phyloP scores from a whole-genome alignment of 139 green algal species.

The Haematococcus sp. region DNA sequence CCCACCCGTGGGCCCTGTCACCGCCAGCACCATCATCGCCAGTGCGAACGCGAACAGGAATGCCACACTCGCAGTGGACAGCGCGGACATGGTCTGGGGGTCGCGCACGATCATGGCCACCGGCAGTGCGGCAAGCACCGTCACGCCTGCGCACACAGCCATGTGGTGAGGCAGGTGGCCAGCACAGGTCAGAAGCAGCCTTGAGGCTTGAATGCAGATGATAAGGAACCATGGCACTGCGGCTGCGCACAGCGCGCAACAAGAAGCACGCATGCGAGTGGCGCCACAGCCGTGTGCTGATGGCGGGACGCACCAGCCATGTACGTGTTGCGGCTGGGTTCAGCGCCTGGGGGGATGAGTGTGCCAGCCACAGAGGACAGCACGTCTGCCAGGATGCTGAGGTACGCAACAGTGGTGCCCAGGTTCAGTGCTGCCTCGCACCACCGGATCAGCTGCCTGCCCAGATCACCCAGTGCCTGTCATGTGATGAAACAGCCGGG shows the following conservation, averaged over 20 bases:
- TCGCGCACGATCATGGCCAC: constrained; percentile 63
- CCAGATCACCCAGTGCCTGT: no score
- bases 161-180: neutral
- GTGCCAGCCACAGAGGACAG: constrained; percentile 68
- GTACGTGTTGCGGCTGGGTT: constrained; percentile 61
- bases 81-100: constrained; percentile 42
- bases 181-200: neutral
- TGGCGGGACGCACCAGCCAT: constrained; percentile 29
- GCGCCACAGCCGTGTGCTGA: no score
- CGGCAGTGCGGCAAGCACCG: constrained; percentile 55
- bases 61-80: constrained; percentile 49
- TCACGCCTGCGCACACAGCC: constrained; percentile 55
- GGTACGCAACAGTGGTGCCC: constrained; percentile 63
- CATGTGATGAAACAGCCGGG: no score
- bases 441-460: constrained; percentile 34
- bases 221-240: no score
- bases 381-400: constrained; percentile 77
- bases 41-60: constrained; percentile 26
- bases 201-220: no score
- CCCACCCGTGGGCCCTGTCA: no score
- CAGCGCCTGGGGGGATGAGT: constrained; percentile 69
- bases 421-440: constrained; percentile 54
- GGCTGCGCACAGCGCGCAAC: neutral
- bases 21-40: neutral
- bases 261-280: no score